Evolutionary conservation across 305 asterid genomes (phyloP), one percentile per base, ranked within the genome.

Genomic region (Fraxinus dipetala): DNA sequence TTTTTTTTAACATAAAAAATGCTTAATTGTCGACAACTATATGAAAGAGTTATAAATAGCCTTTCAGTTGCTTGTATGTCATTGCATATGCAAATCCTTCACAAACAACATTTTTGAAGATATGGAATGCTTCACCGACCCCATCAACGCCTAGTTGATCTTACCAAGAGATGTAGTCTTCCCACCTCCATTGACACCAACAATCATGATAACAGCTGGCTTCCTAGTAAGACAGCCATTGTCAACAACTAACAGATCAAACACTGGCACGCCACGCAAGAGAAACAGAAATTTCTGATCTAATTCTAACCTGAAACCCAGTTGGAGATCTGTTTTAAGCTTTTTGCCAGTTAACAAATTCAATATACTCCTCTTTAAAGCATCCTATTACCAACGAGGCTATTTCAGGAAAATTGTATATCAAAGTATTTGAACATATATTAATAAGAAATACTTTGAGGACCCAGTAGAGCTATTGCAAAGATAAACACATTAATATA

Each of bases 181-280:
- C 81, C 98, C 98, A 65, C 99, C 99, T 83, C 99, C 99, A 86
- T 94, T 96, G 83, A 93, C 98, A 81, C 99, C 99, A 81, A 96
- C 97, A 73, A 94, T 89, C 93, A 96, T 90, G 85, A 96, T 88
- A 81, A 94, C 98, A 80, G 97, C 97, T 28, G 98, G 98, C 91
- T 93, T 95, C 90, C 99, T 94, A 90, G 79, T 83, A 45, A 77
- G 79, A 70, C 67, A 40, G 80, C 59, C 40, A 79, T 2, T 18
- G 75, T 84, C 76, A 88, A 76, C 63, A 83, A 84, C 87, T 45
- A 32, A 4, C 72, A 61, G 31, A 31, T 7, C 24, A 70, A 28
- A 67, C 3, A 45, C 4, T 3, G 2, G 65, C 69, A 82, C 30
- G 6, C 59, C 20, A 59, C 5, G 69, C 51, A 9, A 78, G 75